Evolutionary conservation across 805 yeast genomes (phyloP), one percentile per base, ranked within the genome.

Genomic region (Hanseniaspora meyeri): DNA sequence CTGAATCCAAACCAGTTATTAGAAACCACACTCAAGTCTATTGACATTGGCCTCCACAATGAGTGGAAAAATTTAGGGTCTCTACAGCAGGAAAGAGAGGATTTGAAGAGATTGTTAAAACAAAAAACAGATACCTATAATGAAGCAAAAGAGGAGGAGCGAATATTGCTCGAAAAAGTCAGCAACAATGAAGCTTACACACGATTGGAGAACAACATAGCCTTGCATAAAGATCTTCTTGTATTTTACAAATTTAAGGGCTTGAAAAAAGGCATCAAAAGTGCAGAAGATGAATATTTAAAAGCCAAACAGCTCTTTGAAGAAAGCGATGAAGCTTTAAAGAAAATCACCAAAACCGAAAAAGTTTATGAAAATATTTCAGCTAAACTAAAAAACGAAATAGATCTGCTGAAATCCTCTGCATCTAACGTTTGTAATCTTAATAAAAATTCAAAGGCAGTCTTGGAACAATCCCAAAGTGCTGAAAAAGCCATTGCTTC

Each of bases 21-120:
- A 12, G 63, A 73, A 29, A 95, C 87, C 63, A 87, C 95, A 1
- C 87, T 89, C 64, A 72, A 91, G 58, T 88, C 96, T 0, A 78
- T 88, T 36, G 87, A 85, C 5, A 78, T 83, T 2, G 74, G 77
- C 40, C 69, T 90, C 60, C 66, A 80, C 4, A 68, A 68, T 1
- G 74, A 74, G 51, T 95, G 91, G 63, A 75, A 78, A 39, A 62
- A 70, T 32, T 72, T 91, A 49, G 80, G 77, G 36, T 67, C 67
- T 5, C 69, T 79, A 12, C 87, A 86, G 61, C 66, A 61, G 64
- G 51, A 65, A 60, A 66, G 77, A 72, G 54, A 66, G 66, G 55
- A 68, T 60, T 19, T 68, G 59, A 59, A 76, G 66, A 64, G 71
- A 64, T 65, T 75, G 64, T 57, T 70, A 57, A 62, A 65, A 61